Evolutionary conservation across 345 rosid genomes (phyloP), one percentile per base, ranked within the genome.

Genomic region (Gossypium sturtianum): DNA sequence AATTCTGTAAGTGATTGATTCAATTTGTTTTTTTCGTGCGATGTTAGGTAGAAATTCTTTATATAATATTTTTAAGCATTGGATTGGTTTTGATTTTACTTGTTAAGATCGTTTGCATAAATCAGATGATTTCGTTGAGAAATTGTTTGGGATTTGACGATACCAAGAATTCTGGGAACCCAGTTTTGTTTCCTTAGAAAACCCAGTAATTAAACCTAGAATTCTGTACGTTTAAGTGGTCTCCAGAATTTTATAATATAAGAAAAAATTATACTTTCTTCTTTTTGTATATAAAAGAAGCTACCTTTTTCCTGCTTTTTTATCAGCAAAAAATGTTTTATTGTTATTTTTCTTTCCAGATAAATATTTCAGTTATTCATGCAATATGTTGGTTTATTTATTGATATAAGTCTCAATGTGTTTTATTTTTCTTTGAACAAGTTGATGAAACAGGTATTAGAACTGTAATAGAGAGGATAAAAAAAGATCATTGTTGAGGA

Each of bases 391-490:
- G 38, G 17, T 66, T 68, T 7, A 68, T 41, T 69, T 54, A 49
- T 64, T 77, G 29, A 41, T 68, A 10, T 63, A 12, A 27, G 11
- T 60, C 51, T 73, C n/a, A 75, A 81, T 72, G 38, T 70, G 68
- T 54, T 47, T 27, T 73, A 2, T 11, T 27, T 23, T 68, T 15
- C 34, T 4, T 66, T 81, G 66, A 66, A 47, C 0, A 2, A 59
- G 65, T 79, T 80, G 83, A 82, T 84, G 87, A 77, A 79, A 56
- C 78, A 75, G 82, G 71, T 23, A 65, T 47, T 72, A 62, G 68
- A 74, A 45, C 6, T 41, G 67, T 74, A 41, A 70, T 60, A 52
- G 17, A 23, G 15, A 29, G 74, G 73, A 71, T 52, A 75, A n/a
- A 64, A 58, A 48, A 64, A 75, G 23, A 72, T 48, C 22, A 38